Evolutionary conservation across 768 basidiomycete species (phyloP), one percentile per base, ranked within the genome.

Genomic region (Russula griseocarnosa): DNA sequence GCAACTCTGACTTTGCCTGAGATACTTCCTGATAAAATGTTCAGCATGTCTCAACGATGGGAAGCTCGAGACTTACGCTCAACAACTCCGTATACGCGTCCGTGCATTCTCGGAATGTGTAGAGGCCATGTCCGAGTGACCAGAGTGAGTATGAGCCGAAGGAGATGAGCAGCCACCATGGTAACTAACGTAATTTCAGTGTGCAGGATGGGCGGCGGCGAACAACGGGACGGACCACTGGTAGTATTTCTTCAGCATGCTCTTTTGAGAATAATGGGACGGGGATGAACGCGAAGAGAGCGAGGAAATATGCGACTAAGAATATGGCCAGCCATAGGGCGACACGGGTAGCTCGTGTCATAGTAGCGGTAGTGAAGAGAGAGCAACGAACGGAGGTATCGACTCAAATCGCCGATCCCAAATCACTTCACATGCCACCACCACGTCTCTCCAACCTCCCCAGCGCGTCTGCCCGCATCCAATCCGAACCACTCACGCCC

Each of bases 101-200:
- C 46, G 88, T 86, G 71, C 88, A 89, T 68, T 92, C 90, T 69
- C 82, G 76, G 69, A 90, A 87, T 3, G 85, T 85, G 67, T 84
- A 81, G 49, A 92, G 70, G 2, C 90, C 90, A 80, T 83, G 83
- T 11, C 91, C 90, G 22, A 92, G 82, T 11, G 86, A 87, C 76
- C 84, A 84, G 13, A 92, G 81, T 20, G 87, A 87, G 72, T 89
- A 92, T 1, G 90, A 84, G 14, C 91, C 91, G 67, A 90, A 90
- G 1, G 86, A 78, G 2, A 92, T 86, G 14, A 92, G 81, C 10
- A 90, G 70, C 89, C 89, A 92, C 86, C 87, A 93, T 3, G 90
- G 90, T 34, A 92, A 73, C 90, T 91, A 61, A 59, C n/a, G 44
- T 46, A 24, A 47, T 34, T 36, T 66, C 46, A 53, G 42, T 14